Evolutionary conservation across 176 grass and related monocot genomes (phyloP).

Genomic region (Eragrostis curvula): DNA sequence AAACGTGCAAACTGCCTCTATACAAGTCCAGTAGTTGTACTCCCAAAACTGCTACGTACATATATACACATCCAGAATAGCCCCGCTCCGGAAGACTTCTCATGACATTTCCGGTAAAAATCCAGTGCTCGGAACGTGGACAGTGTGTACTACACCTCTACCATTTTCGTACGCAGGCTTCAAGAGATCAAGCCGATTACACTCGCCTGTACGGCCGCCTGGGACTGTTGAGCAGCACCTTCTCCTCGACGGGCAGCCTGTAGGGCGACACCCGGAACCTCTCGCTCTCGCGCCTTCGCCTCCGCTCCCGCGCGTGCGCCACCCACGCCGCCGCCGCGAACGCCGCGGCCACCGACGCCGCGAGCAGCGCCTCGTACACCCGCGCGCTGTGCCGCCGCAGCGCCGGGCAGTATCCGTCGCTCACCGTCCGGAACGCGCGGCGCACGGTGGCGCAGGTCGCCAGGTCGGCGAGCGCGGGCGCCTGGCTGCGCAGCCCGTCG

Average conservation of each 20-base stretch:
- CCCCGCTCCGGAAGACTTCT: no score
- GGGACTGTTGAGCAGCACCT: slow-evolving; percentile 58
- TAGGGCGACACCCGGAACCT: slow-evolving; percentile 47
- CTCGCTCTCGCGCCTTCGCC: slow-evolving; percentile 31
- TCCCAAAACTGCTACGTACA: no score
- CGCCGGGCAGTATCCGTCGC: slow-evolving; percentile 45
- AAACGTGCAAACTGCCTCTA: no score
- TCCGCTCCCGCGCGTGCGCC: slow-evolving; percentile 51
- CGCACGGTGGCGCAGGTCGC: slow-evolving; percentile 77
- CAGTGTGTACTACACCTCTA: not conserved
- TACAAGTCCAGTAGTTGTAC: no score
- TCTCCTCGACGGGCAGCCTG: slow-evolving; percentile 56
- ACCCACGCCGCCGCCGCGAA: slow-evolving; percentile 48
- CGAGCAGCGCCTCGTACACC: slow-evolving; percentile 55
- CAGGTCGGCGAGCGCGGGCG: slow-evolving; percentile 55
- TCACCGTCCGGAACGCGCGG: slow-evolving; percentile 58
- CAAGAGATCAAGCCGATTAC: not conserved
- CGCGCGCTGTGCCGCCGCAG: slow-evolving; percentile 56
- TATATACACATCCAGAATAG: no score
- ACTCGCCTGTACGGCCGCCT: slow-evolving; percentile 45
- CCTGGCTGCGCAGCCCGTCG: slow-evolving; percentile 50
- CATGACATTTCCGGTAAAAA: no score
- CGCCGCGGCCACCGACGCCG: slow-evolving; percentile 51
- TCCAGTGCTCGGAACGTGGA: no score
- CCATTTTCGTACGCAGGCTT: not conserved